phyloP scores from a whole-genome alignment of 176 grass and related monocot genomes.

The Triticum turgidum region DNA sequence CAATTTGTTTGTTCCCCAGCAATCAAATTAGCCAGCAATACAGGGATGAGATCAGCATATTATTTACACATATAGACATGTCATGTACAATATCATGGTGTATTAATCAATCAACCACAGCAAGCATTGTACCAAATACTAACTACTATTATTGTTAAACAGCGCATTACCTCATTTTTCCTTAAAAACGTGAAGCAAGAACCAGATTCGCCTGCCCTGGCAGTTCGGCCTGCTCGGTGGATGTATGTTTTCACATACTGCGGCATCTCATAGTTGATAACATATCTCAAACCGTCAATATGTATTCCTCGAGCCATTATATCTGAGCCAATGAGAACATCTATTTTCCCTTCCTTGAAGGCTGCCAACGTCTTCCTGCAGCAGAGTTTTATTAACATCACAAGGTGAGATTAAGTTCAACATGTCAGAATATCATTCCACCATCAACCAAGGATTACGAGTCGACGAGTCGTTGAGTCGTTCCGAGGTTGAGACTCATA shows the following conservation, averaged over 20 bases:
- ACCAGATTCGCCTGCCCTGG: constrained; percentile 72
- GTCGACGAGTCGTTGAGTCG: too few species aligned
- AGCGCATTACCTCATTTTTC: constrained; percentile 73
- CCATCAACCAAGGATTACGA: neutral
- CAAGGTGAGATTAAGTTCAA: constrained; percentile 12
- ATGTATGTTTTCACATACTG: constrained; percentile 82
- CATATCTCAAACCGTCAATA: constrained; percentile 88
- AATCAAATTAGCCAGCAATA: neutral
- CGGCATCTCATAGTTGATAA: constrained; percentile 93
- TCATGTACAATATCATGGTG: constrained; percentile 24
- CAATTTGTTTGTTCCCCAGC: neutral
- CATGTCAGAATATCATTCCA: neutral
- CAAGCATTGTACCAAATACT: neutral
- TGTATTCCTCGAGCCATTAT: constrained; percentile 98
- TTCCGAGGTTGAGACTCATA: too few species aligned
- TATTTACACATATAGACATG: neutral
- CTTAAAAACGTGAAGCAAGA: constrained; percentile 90
- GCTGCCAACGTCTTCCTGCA: constrained; percentile 78
- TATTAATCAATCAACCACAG: constrained; percentile 15
- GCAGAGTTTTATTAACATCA: neutral
- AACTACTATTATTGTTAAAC: neutral
- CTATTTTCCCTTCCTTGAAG: constrained; percentile 79
- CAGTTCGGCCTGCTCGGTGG: constrained; percentile 90
- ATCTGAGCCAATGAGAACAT: constrained; percentile 92
- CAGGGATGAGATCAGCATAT: neutral